Percentiles rank a stretch among this genome's conserved stretches.
Conservation (phyloP, 2,329 filamentous ascomycete genomes). For the Aspergillus piperis region DNA sequence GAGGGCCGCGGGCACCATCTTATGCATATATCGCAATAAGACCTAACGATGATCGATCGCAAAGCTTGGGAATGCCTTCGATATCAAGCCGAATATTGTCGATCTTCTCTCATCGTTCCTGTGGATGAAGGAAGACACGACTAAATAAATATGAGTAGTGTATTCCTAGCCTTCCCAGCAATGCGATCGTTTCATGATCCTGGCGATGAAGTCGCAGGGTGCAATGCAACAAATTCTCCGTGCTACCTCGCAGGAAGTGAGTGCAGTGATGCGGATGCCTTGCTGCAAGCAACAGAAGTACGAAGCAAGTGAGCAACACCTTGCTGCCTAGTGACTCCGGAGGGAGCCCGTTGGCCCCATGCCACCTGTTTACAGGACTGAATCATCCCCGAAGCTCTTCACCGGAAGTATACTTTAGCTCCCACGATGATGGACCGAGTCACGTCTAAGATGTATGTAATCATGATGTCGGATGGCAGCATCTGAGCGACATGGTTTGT, state of each 20-base stretch:
- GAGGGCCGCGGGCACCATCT: background rate
- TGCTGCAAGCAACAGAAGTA: background rate
- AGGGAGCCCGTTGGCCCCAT: background rate
- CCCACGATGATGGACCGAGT: too few relatives aligned
- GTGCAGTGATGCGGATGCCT: background rate
- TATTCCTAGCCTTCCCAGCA: background rate
- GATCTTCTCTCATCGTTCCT: background rate
- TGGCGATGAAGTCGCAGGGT: background rate
- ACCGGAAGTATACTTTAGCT: too few relatives aligned
- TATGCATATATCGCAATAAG: background rate
- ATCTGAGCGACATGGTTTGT: background rate
- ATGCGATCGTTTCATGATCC: background rate
- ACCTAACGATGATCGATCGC: background rate
- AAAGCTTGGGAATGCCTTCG: background rate
- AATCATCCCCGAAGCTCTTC: too few relatives aligned
- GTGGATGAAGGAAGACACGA: background rate
- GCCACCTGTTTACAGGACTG: background rate
- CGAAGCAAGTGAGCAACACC: background rate
- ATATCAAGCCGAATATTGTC: background rate
- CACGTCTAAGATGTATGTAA: background rate
- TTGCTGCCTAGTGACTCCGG: background rate
- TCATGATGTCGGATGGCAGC: slow-evolving; percentile 1
- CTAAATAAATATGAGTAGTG: background rate
- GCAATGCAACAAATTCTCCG: background rate
- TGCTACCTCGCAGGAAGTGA: background rate